Evolutionary conservation across 306 rosid species (phyloP), one percentile per base, ranked within the genome.

Genomic region (Cicer yamashitae): DNA sequence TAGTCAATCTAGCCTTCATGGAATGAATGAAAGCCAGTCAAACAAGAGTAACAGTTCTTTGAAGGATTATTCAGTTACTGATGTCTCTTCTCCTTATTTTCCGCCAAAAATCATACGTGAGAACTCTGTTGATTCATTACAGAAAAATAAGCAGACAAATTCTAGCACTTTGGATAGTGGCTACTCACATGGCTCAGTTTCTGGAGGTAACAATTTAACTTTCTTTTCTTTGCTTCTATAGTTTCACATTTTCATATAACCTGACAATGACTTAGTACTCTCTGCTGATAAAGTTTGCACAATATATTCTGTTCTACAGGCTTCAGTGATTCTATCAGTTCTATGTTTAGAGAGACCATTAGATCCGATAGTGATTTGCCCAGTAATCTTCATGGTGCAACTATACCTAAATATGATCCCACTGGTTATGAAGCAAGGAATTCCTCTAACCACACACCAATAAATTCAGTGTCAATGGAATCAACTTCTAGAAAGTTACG

Each of bases 401-500:
- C 75, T 40, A 72, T 15, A 56, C 93, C 82, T 67, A 82, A 81
- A 77, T 74, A 74, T 80, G 89, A 82, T 77, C 79, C 84, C 67
- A 64, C 44, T 17, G 84, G 75, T 77, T 82, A 86, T 53, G 89
- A 87, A 74, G 48, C 39, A 8, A 83, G 89, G 74, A 66, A 65
- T 77, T 77, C 86, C 67, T 74, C 88, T 68, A 82, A 83, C 82
- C 82, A 85, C 71, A 81, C 82, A 66, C 84, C 86, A 7, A 57
- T 64, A 41, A 65, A 81, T 54, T 79, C 92, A 5, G 73, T 75
- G 41, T 45, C 88, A 50, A 67, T 62, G n/a, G 97, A 92, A 80
- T 82, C 84, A 43, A 89, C 79, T 82, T 74, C 91, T 67, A 77
- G 91, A 84, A 84, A 87, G 85, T 87, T 93, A 63, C 98, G 96